A percentile compares a stretch with the other conserved stretches of the same genome.
Evolutionary conservation across 441 rosid species (phyloP).

Genomic region (Mallotus repandus): DNA sequence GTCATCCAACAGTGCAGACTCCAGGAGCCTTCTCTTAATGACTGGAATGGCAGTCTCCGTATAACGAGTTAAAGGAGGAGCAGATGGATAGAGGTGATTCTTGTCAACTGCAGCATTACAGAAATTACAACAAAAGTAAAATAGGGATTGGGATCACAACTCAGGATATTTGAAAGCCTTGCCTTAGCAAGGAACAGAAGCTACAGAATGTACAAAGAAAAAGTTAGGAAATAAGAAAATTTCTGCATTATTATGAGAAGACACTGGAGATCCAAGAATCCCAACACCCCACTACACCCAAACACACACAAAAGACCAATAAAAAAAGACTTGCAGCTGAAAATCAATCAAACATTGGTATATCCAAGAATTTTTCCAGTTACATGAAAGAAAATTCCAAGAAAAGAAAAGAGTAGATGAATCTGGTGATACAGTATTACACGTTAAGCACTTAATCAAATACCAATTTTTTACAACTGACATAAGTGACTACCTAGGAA

Average conservation of each 20-base stretch:
- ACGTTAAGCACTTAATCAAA: neutral
- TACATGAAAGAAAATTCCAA: neutral
- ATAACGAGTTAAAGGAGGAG: slow-evolving; percentile 96
- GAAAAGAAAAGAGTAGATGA: neutral
- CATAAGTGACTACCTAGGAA: neutral
- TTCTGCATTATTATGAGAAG: neutral
- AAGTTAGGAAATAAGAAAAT: neutral
- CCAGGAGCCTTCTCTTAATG: slow-evolving; percentile 66
- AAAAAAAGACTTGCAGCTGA: neutral
- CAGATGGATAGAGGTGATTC: slow-evolving; percentile 67
- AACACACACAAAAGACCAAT: neutral
- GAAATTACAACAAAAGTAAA: slow-evolving; percentile 1
- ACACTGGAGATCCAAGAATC: neutral
- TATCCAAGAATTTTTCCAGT: neutral
- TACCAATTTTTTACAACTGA: neutral
- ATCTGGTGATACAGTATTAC: neutral
- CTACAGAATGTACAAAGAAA: neutral
- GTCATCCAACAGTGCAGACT: slow-evolving; percentile 49
- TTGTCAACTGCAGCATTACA: slow-evolving; percentile 70
- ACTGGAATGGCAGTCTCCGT: slow-evolving; percentile 67
- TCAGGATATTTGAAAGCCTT: neutral
- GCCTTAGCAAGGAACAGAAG: neutral
- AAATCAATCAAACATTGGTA: neutral
- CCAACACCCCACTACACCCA: neutral
- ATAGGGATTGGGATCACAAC: neutral